Evolutionary conservation across 2,329 filamentous ascomycete genomes (phyloP).

Genomic region (Cytospora piceae): DNA sequence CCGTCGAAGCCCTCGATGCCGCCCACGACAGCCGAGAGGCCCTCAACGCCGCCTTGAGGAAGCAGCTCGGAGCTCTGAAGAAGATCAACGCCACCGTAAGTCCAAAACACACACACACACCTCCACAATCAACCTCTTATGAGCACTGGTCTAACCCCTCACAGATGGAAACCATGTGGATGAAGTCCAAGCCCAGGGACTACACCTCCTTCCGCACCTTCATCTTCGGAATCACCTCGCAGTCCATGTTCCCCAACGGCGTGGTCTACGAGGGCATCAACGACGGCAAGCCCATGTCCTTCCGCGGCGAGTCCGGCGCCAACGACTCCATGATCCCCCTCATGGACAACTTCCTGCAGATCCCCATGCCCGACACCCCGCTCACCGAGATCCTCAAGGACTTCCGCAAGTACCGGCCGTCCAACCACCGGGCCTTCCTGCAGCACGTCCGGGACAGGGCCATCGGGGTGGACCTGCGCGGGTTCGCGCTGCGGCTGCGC

Average conservation of each 20-base stretch:
- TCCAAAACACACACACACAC: neutral
- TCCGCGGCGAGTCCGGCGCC: conserved; percentile 90
- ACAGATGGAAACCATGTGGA: conserved; percentile 88
- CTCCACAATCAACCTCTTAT: neutral
- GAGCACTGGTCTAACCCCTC: neutral
- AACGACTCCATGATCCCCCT: conserved; percentile 95
- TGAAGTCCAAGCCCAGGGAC: conserved; percentile 77
- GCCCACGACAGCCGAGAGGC: conserved; percentile 51
- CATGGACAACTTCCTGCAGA: conserved; percentile 83
- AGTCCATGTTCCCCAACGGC: conserved; percentile 92
- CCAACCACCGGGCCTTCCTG: conserved; percentile 86
- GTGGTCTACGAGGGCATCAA: conserved; percentile 87
- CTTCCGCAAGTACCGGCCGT: conserved; percentile 86
- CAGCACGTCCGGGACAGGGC: conserved; percentile 65
- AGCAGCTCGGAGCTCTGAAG: conserved; percentile 65
- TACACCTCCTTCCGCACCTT: conserved; percentile 94
- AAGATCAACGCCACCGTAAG: conserved; percentile 67
- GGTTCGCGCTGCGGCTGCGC: conserved; percentile 55
- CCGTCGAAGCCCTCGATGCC: conserved; percentile 67
- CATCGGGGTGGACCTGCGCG: conserved; percentile 55
- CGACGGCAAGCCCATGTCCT: conserved; percentile 70
- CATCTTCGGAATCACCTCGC: conserved; percentile 93
- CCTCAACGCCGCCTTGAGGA: conserved; percentile 67
- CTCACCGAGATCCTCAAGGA: conserved; percentile 86
- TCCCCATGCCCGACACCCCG: conserved; percentile 86